Evolutionary conservation across 805 yeast genomes (phyloP), one percentile per base, ranked within the genome.

Genomic region (Ogataea henricii): DNA sequence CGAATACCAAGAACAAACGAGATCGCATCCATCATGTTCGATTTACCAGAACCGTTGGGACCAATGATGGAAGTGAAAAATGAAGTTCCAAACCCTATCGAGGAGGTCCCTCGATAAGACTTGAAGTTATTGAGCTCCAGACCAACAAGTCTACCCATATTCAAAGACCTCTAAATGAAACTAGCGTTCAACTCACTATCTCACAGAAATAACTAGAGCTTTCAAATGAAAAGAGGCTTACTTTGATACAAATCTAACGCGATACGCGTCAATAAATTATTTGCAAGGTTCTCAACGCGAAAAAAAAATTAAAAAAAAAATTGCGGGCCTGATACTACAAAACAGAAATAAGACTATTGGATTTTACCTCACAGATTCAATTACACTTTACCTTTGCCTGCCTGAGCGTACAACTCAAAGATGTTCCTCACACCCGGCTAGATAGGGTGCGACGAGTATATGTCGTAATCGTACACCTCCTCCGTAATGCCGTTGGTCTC

Each of bases 1-100:
- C 85, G 74, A 40, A 92, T 82, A 21, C 99, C 99, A 30, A 94
- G 74, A 7, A 92, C 98, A 66, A 94, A 94, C 27, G 95, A 77
- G 76, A 94, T 82, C 4, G 97, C 89, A 65, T 95, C 99, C 65
- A 94, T 94, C 54, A 94, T 97, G 62, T 95, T 94, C 13, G 98
- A 91, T 68, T 94, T 94, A 2, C 99, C 99, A 10, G 96, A 87
- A 7, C 99, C 99, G 74, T 94, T 94, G n/a, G 98, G 98, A 1
- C 99, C 99, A 48, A 94, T 87, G 52, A 94, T 88, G 38, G 96
- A 85, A 1, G 96, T 89, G 71, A 94, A 94, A 51, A 78, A 74
- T 0, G 91, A 79, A 10, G 83, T 76, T 0, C 97, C 97, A 66
- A 94, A 87, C 2, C 94, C 96, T 18, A 92, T 79, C 4, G 76